Evolutionary conservation across 2,329 filamentous ascomycete genomes (phyloP), one percentile per base, ranked within the genome.

Genomic region (Coniochaeta ligniaria): DNA sequence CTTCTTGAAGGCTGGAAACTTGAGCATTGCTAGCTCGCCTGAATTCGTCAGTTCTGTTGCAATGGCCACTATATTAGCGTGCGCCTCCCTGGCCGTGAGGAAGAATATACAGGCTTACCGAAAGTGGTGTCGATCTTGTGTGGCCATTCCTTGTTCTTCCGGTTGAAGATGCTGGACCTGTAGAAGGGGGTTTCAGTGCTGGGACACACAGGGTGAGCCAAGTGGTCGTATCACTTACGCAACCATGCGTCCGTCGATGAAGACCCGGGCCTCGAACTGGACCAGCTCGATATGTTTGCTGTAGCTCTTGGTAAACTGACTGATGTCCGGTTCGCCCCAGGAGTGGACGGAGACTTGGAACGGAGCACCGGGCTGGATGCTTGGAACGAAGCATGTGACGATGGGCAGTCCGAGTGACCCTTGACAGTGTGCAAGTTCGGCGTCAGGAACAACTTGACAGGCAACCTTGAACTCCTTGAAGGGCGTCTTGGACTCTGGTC

Each of bases 401-500:
- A 84, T 84, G 1, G 89, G 89, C n/a, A 90, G 67, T 12, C 78
- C 75, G 59, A 75, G 72, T 17, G 78, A 75, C 43, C 77, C 77
- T 55, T 80, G 77, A 16, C 78, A 71, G 61, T 81, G 80, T 28
- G 78, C 76, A 57, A 83, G 81, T 60, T 86, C 84, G 57, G 71
- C 61, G 68, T 84, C 80, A 6, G 79, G 76, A n/a, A 87, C 82
- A 35, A 88, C 85, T 71, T 89, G 88, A 71, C 90, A 96, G 63
- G 84, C 81, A 8, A 90, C 91, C 69, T 86, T 88, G 80, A 95
- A 96, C 74, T 96, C 92, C 72, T 91, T 90, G 60, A 93, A 74
- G 1, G 92, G 92, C 14, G 89, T 71, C 67, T 85, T 87, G 66
- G 81, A 86, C 63, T 83, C 81, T 63, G 73, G 74, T 20, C 63